Conservation (phyloP, 495 filamentous ascomycete genomes). For the Oidiodendron maius region DNA sequence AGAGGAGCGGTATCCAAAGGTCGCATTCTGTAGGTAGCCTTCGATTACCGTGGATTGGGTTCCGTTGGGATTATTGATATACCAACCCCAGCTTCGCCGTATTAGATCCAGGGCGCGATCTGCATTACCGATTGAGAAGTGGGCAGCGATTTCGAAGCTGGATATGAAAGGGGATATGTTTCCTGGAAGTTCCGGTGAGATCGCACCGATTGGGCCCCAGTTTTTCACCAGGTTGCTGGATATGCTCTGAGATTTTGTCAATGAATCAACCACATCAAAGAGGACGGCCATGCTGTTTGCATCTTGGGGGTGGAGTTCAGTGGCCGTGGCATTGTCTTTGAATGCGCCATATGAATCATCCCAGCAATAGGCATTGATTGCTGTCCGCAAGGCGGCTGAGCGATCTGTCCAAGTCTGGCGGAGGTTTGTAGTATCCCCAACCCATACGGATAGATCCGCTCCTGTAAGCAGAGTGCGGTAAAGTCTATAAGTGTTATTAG, state of each 20-base stretch:
- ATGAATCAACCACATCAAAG: constrained; percentile 30
- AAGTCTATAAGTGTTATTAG: constrained; percentile 35
- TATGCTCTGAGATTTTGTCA: constrained; percentile 8
- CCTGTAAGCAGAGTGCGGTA: constrained; percentile 50
- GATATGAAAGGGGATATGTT: constrained; percentile 61
- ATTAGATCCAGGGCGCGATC: constrained; percentile 53
- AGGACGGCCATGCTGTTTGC: constrained; percentile 20
- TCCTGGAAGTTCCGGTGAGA: constrained; percentile 49
- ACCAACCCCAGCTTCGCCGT: constrained; percentile 56
- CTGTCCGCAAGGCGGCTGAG: constrained; percentile 7
- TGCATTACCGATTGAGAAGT: constrained; percentile 45
- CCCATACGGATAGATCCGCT: constrained; percentile 44
- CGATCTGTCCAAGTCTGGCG: constrained; percentile 2
- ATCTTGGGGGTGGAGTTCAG: constrained; percentile 30
- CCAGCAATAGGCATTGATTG: constrained; percentile 31
- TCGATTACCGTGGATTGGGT: constrained; percentile 61
- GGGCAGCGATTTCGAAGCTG: constrained; percentile 58
- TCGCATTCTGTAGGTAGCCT: constrained; percentile 52
- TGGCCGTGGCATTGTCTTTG: constrained; percentile 49
- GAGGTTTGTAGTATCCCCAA: constrained; percentile 37
- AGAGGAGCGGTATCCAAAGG: constrained; percentile 52
- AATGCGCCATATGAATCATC: constrained; percentile 45
- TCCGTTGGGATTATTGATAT: constrained; percentile 53
- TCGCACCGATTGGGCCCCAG: constrained; percentile 49
- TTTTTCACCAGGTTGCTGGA: constrained; percentile 17